phyloP scores from a whole-genome alignment of 169 alveolate species.

The Ophryocystis elektroscirrha region DNA sequence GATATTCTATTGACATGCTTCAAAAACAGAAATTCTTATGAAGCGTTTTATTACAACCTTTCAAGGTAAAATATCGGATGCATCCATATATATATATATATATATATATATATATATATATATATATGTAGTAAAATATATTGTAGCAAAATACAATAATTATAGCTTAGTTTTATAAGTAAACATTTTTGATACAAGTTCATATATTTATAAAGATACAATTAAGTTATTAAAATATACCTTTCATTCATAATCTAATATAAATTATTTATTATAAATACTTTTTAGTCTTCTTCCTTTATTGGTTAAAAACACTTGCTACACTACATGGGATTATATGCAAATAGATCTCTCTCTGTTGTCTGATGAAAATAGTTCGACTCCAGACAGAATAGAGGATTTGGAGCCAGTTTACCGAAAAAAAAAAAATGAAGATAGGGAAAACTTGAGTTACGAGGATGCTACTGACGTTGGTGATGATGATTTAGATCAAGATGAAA shows the following conservation, averaged over 20 bases:
- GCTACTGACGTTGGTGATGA: constrained; percentile 25
- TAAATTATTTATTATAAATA: neutral
- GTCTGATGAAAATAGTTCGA: constrained; percentile 48
- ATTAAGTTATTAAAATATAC: neutral
- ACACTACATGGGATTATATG: constrained; percentile 52
- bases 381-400: constrained; percentile 48
- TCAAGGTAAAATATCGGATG: no score
- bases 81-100: no score
- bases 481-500: constrained; percentile 6
- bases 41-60: no score
- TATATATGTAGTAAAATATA: no score
- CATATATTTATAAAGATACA: constrained; percentile 9
- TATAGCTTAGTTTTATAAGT: no score
- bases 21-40: no score
- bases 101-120: no score
- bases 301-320: constrained; percentile 37
- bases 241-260: constrained; percentile 1
- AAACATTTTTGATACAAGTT: no score
- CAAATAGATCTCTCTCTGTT: constrained; percentile 57
- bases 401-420: constrained; percentile 40
- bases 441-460: neutral
- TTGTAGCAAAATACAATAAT: no score
- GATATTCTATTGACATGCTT: no score
- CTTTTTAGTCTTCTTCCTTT: constrained; percentile 9
- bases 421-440: no score